These are phyloP conservation scores for Eucalyptus fibrosa DNA, from an alignment of 345 rosid genomes.

Conservation along the genomic window DNA sequence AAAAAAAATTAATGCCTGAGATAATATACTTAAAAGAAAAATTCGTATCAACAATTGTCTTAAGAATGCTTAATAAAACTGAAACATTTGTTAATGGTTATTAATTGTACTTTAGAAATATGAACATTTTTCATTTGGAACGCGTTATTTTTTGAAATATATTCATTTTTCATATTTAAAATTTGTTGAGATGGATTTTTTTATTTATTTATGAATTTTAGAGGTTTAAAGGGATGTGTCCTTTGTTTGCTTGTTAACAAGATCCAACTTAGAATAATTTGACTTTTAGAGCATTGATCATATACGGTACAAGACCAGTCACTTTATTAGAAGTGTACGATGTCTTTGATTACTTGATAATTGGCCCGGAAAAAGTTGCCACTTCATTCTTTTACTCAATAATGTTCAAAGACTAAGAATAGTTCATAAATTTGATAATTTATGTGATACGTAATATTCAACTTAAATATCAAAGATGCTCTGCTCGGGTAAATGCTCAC, in stretches of 20 bases:
- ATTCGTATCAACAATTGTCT: not conserved
- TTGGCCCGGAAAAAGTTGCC: not conserved
- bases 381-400: not conserved
- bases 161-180: not conserved
- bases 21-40: not conserved
- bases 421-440: not conserved
- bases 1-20: not conserved
- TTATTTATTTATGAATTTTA: not conserved
- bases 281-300: not conserved
- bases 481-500: not conserved
- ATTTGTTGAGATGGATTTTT: not conserved
- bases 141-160: rapidly evolving
- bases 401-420: not conserved
- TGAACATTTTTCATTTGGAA: not conserved
- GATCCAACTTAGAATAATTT: not conserved
- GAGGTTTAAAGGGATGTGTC: not conserved
- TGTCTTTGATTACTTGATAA: not conserved
- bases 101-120: not conserved
- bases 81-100: not conserved
- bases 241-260: not conserved
- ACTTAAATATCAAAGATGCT: not conserved
- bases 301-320: not conserved
- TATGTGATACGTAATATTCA: not conserved
- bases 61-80: not conserved
- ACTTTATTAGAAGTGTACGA: not conserved